phyloP scores from a whole-genome alignment of 2,329 filamentous ascomycete genomes.

The Penicillium rolfsii region DNA sequence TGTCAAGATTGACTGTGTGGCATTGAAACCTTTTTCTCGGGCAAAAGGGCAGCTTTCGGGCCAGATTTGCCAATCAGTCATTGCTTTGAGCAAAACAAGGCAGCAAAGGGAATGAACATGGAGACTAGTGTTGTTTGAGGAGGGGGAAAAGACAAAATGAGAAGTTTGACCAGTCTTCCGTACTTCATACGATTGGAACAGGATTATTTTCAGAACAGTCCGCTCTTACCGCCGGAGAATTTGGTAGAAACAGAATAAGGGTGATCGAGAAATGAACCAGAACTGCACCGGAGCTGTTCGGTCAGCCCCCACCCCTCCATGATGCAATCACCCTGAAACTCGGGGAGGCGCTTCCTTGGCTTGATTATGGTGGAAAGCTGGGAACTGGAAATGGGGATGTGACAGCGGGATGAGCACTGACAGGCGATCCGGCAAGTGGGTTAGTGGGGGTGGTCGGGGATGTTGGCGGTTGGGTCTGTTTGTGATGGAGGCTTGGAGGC shows the following conservation, averaged over 20 bases:
- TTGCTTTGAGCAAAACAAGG: not conserved
- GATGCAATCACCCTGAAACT: constrained; percentile 31
- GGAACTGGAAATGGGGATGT: constrained; percentile 16
- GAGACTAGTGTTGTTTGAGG: not conserved
- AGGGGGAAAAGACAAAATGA: not conserved
- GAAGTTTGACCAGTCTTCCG: not conserved
- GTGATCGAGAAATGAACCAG: constrained; percentile 4
- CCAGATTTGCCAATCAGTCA: not conserved
- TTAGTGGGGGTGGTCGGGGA: constrained; percentile 10
- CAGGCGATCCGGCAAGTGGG: constrained; percentile 7
- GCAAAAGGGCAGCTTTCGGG: not conserved
- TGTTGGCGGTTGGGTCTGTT: not conserved
- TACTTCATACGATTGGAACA: not conserved
- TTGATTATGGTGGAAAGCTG: not conserved
- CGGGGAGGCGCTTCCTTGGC: constrained; percentile 18
- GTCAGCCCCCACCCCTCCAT: not conserved
- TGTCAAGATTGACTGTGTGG: not conserved
- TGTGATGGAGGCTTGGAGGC: not conserved
- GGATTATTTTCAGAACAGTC: constrained; percentile 9
- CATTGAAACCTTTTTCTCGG: not conserved
- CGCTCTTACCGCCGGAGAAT: constrained; percentile 17
- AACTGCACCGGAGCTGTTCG: constrained; percentile 24
- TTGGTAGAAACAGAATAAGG: not conserved
- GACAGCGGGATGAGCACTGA: constrained; percentile 27
- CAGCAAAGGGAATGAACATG: not conserved